Conservation (phyloP, 148 eudicot species). For the Arbutus unedo region DNA sequence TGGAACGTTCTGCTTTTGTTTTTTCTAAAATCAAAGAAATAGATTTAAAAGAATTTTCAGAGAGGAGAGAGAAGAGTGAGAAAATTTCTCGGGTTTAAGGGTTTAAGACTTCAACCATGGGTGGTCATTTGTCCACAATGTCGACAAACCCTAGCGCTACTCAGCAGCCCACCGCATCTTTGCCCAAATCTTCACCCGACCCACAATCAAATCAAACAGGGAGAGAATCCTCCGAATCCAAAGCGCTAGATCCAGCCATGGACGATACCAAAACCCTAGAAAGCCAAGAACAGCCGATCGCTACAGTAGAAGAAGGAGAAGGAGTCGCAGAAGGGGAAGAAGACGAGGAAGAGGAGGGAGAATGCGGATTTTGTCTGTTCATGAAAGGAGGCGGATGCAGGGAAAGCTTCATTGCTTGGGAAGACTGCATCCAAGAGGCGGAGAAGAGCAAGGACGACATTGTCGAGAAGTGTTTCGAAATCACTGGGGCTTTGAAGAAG, state of each 20-base stretch:
- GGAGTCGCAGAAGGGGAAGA: constrained; percentile 11
- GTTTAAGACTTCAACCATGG: neutral
- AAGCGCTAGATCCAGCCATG: neutral
- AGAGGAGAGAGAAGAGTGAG: neutral
- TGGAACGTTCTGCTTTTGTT: too few species aligned
- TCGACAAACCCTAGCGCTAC: too few species aligned
- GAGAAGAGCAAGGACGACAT: neutral
- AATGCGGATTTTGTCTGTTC: constrained; percentile 66
- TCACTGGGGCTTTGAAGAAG: neutral
- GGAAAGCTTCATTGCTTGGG: constrained; percentile 51
- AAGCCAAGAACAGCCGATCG: constrained; percentile 16
- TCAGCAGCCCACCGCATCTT: too few species aligned
- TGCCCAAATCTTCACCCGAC: too few species aligned
- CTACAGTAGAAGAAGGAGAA: neutral
- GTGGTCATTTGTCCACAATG: neutral
- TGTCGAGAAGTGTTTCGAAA: neutral
- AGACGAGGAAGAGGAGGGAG: constrained; percentile 35
- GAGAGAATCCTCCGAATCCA: too few species aligned
- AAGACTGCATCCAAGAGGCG: neutral
- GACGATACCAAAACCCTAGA: neutral
- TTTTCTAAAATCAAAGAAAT: too few species aligned
- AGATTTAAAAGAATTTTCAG: neutral
- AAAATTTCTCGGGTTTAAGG: neutral
- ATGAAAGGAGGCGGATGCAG: constrained; percentile 72
- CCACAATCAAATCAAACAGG: too few species aligned